Conservation (phyloP, 2,329 filamentous ascomycete species). For the Fusarium udum region DNA sequence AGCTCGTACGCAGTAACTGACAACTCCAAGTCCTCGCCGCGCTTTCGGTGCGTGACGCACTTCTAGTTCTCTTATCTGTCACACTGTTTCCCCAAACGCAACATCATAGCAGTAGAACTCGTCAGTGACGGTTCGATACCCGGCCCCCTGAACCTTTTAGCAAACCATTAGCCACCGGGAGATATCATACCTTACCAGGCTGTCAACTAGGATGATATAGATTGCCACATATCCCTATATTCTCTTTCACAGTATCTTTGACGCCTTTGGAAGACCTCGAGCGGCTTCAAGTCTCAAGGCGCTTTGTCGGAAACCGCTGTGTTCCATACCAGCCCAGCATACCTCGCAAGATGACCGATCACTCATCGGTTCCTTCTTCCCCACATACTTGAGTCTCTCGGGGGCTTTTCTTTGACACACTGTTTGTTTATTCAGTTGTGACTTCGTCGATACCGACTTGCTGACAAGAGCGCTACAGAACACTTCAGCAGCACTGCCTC, state of each 20-base stretch:
- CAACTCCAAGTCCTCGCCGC: not conserved
- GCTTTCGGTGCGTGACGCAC: not conserved
- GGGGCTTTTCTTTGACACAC: accelerated
- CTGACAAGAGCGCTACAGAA: not conserved
- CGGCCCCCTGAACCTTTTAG: not conserved
- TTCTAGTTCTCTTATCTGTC: accelerated
- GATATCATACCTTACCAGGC: not conserved
- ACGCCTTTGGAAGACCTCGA: accelerated
- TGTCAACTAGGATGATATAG: not conserved
- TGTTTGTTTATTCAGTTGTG: not conserved
- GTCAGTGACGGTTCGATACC: not conserved
- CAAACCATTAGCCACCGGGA: too few relatives aligned
- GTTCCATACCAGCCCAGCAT: too few relatives aligned
- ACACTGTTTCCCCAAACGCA: not conserved
- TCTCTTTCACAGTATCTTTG: too few relatives aligned
- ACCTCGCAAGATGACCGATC: not conserved
- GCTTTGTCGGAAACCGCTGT: not conserved
- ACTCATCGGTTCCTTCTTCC: accelerated
- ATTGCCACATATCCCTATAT: not conserved
- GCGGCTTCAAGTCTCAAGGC: not conserved
- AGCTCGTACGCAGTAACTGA: not conserved
- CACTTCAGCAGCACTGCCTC: not conserved
- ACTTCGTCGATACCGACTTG: not conserved
- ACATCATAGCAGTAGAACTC: not conserved
- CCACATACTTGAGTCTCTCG: accelerated